Base-by-base conservation (phyloP, 2,329 filamentous ascomycete species). In the Verticillium alfalfae region DNA sequence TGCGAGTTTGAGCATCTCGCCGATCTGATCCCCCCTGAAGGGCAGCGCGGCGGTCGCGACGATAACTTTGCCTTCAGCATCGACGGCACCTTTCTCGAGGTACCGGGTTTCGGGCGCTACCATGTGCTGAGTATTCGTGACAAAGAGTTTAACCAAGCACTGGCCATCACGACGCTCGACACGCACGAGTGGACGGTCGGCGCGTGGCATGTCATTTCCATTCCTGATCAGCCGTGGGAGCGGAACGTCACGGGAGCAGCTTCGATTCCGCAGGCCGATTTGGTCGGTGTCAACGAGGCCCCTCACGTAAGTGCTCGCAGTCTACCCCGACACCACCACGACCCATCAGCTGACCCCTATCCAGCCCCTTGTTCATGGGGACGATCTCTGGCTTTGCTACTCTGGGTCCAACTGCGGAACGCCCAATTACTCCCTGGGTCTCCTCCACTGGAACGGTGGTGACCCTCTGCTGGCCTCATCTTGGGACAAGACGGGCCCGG, bases 171-270 rank as follows among this genome's bases (percentile, higher is more conserved):
- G 0, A 34, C 49, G 55, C 38, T 66, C 26, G 56, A 66, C 26
- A 64, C 63, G 2, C 58, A 58, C 2, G 34, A 41, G 2, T 66
- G 64, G 64, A 63, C 58, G 2, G 64, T 66, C 22, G 52, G 57
- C n/a, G 59, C 34, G 9, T 66, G 64, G 64, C 58, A 64, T 39
- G 60, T 64, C 16, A 66, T 66, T 38, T 64, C 64, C 10, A 55
- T 63, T 10, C 59, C 64, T 13, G 64, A 66, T 36, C 63, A 63
- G 59, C 52, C 64, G 16, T 66, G 64, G 64, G 64, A 66, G 36
- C 54, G 34, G 52, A 66, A 65, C 41, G 12, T 61, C 49, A 58
- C 45, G n/a, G 39, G 58, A 34, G 38, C 37, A 34, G n/a, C 45
- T 18, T 45, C 26, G 15, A 38, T 37, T 13, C 57, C 57, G 10